Percentiles rank a stretch among this genome's conserved stretches.
These are phyloP conservation scores for Clavariopsis aquatica DNA, from an alignment of 495 filamentous ascomycete species.

Conservation along the genomic window DNA sequence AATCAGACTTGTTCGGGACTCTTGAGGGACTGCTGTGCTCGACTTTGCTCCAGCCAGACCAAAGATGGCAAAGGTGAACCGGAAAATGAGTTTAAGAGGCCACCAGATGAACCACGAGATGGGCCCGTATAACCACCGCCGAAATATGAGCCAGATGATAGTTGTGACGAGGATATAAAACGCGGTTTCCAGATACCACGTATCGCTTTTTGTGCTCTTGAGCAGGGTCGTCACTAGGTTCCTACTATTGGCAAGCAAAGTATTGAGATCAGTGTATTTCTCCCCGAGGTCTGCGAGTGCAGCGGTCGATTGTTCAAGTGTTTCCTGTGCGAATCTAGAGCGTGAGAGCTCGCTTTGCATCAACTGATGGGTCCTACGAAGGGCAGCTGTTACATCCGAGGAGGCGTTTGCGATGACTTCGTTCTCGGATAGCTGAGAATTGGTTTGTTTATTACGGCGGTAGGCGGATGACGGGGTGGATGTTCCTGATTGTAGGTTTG, in stretches of 20 bases:
- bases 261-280: conserved; percentile 75
- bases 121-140: conserved; percentile 83
- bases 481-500: conserved; percentile 52
- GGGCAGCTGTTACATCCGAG: conserved; percentile 77
- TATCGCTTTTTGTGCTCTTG: conserved; percentile 87
- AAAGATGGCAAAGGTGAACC: conserved; percentile 18
- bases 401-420: conserved; percentile 71
- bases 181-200: conserved; percentile 90
- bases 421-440: conserved; percentile 57
- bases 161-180: conserved; percentile 78
- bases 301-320: conserved; percentile 75
- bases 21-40: conserved; percentile 28
- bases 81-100: conserved; percentile 60
- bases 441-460: conserved; percentile 18
- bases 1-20: conserved; percentile 37
- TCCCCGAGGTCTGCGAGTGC: conserved; percentile 77
- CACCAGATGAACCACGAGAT: conserved; percentile 85
- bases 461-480: conserved; percentile 34
- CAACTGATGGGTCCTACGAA: conserved; percentile 80
- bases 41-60: conserved; percentile 3
- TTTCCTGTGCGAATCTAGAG: conserved; percentile 84
- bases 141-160: conserved; percentile 80
- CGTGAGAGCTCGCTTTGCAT: conserved; percentile 79
- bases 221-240: conserved; percentile 77
- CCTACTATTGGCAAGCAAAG: conserved; percentile 68